Percentiles rank a stretch among this genome's conserved stretches.
Evolutionary conservation across 352 stramenopile species (phyloP).

Genomic region (Globisporangium sylvaticum): DNA sequence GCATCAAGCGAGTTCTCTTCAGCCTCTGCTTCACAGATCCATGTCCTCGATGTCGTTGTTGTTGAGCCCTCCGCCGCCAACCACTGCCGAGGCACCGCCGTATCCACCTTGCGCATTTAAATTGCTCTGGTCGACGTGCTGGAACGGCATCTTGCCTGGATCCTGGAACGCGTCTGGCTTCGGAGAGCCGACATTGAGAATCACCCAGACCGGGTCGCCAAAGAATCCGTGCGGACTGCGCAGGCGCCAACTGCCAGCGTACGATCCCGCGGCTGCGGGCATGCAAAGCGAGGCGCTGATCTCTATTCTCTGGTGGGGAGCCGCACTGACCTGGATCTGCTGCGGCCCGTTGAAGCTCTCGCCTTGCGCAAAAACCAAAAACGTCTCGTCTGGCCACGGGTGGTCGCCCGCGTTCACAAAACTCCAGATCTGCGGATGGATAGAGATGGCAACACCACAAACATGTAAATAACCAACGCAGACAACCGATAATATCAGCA

Average conservation of each 20-base stretch:
- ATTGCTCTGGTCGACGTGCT: slow-evolving; percentile 8
- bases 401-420: slow-evolving; percentile 67
- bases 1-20: too few relatives aligned
- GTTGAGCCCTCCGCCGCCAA: slow-evolving; percentile 5
- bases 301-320: slow-evolving; percentile 55
- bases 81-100: slow-evolving; percentile 5
- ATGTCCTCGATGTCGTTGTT: slow-evolving; percentile 21
- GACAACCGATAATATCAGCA: not conserved
- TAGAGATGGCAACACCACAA: not conserved
- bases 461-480: not conserved
- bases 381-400: slow-evolving; percentile 56
- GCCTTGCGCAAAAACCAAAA: slow-evolving; percentile 64
- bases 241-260: slow-evolving; percentile 75
- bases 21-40: slow-evolving; percentile 10
- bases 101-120: not conserved
- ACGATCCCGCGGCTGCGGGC: slow-evolving; percentile 49
- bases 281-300: slow-evolving; percentile 53
- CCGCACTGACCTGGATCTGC: slow-evolving; percentile 42
- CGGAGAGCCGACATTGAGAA: slow-evolving; percentile 51
- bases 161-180: slow-evolving; percentile 24
- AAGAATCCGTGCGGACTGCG: slow-evolving; percentile 61
- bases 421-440: slow-evolving; percentile 48
- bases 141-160: slow-evolving; percentile 15
- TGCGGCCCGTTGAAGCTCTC: slow-evolving; percentile 56
- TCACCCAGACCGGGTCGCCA: slow-evolving; percentile 73